Evolutionary conservation across 371 early-diverging fungal species (phyloP), one percentile per base, ranked within the genome.

Genomic region (Cokeromyces recurvatus): DNA sequence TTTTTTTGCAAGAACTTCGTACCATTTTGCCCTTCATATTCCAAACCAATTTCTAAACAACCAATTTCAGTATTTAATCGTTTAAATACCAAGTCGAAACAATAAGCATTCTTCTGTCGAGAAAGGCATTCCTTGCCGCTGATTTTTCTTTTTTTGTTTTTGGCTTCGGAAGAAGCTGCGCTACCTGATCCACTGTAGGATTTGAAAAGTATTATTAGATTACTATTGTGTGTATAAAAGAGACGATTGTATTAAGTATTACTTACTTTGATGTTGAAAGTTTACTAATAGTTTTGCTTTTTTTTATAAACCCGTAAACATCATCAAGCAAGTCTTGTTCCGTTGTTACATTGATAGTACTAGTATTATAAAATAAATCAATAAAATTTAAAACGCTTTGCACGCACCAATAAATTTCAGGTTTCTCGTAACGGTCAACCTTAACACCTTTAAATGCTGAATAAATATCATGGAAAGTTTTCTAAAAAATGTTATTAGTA

Each of bases 1-100:
- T 2, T 25, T 17, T 46, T 37, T 23, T 46, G 23, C 19, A 46
- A 16, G 11, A 24, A 21, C 23, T 46, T 46, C 15, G 46, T 46
- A 5, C 19, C 46, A 15, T 35, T 37, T 34, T 21, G 23, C 24
- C 37, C 46, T 8, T 20, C 6, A 12, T 32, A n/a, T 15, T 31
- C 2, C n/a, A 32, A 32, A 25, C 44, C 44, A 20, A 43, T 34
- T 20, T 43, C 44, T 9, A 34, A n/a, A 31, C 43, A 42, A 2
- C 43, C 8, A 7, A 42, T 8, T 31, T 42, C 43, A 31, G 2
- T 12, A 14, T 10, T 16, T 6, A 14, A 14, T 8, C 31, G 19
- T 14, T 40, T 39, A 17, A 48, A 48, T 16, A 32, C 23, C 4
- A 22, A 14, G 11, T 39, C 20, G 11, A 12, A 21, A 39, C 15